These are phyloP conservation scores for Penicillium crystallinum DNA, from an alignment of 495 filamentous ascomycete genomes.

Conservation along the genomic window DNA sequence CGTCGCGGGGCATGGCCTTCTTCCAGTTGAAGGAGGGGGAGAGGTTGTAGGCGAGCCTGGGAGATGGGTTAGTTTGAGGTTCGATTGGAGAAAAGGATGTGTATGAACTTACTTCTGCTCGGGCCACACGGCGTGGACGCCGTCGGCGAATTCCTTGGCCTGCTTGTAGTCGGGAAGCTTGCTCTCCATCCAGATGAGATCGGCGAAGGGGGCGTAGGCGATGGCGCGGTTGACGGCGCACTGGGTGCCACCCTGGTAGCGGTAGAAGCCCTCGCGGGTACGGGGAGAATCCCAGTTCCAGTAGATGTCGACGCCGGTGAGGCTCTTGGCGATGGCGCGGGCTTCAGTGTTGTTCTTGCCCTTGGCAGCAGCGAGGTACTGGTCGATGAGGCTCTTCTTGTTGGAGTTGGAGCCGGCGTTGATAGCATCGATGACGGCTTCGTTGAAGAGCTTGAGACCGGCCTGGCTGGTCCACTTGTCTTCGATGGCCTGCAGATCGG, in stretches of 20 bases:
- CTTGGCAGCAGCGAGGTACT: conserved; percentile 62
- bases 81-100: background rate
- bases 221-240: conserved; percentile 88
- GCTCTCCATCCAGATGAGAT: conserved; percentile 99
- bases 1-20: conserved; percentile 83
- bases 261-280: conserved; percentile 91
- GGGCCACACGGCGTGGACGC: conserved; percentile 91
- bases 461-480: conserved; percentile 80
- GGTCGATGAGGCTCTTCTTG: conserved; percentile 58
- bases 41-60: conserved; percentile 89
- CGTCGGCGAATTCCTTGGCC: conserved; percentile 89
- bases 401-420: conserved; percentile 56
- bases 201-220: conserved; percentile 89
- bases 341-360: conserved; percentile 86
- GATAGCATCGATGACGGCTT: conserved; percentile 82
- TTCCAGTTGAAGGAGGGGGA: conserved; percentile 99
- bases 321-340: conserved; percentile 71
- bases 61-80: conserved; percentile 1
- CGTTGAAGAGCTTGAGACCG: conserved; percentile 83
- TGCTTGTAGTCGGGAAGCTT: conserved; percentile 90
- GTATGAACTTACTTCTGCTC: conserved; percentile 77
- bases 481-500: conserved; percentile 84
- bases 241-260: conserved; percentile 84
- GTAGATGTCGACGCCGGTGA: conserved; percentile 77
- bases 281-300: conserved; percentile 92